Evolutionary conservation across 805 yeast species (phyloP).

Genomic region (Hanseniaspora lachancei): DNA sequence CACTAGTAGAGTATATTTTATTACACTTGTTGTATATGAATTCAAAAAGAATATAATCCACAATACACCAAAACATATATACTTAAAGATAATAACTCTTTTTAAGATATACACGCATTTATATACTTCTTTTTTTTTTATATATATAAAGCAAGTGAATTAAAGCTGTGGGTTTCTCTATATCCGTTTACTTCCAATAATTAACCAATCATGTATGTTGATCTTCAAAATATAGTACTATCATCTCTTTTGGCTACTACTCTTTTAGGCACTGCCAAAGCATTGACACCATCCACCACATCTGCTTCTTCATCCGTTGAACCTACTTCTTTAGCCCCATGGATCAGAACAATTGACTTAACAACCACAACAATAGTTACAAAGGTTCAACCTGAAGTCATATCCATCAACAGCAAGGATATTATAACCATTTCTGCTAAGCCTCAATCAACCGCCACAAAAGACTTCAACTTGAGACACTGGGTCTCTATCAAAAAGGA

Average conservation of each 20-base stretch:
- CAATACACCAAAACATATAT: too few relatives aligned
- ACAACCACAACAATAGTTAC: constrained; percentile 34
- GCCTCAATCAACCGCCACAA: constrained; percentile 40
- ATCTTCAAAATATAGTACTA: not conserved
- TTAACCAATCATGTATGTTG: not conserved
- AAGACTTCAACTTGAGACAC: constrained; percentile 36
- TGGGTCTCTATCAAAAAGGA: constrained; percentile 70
- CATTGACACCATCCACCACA: not conserved
- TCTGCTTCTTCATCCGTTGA: constrained; percentile 26
- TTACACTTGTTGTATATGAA: too few relatives aligned
- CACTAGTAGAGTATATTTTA: too few relatives aligned
- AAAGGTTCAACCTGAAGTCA: constrained; percentile 56
- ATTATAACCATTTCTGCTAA: constrained; percentile 37
- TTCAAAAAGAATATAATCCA: too few relatives aligned
- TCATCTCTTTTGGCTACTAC: not conserved
- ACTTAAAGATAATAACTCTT: too few relatives aligned
- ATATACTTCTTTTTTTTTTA: too few relatives aligned
- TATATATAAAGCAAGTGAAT: too few relatives aligned
- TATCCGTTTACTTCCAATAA: not conserved
- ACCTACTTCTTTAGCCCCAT: constrained; percentile 36
- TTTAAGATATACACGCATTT: too few relatives aligned
- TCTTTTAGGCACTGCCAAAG: not conserved
- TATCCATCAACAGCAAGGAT: constrained; percentile 29
- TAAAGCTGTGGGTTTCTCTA: too few relatives aligned
- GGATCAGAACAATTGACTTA: constrained; percentile 57